phyloP scores from a whole-genome alignment of 768 basidiomycete genomes.

The Tulasnella calospora region DNA sequence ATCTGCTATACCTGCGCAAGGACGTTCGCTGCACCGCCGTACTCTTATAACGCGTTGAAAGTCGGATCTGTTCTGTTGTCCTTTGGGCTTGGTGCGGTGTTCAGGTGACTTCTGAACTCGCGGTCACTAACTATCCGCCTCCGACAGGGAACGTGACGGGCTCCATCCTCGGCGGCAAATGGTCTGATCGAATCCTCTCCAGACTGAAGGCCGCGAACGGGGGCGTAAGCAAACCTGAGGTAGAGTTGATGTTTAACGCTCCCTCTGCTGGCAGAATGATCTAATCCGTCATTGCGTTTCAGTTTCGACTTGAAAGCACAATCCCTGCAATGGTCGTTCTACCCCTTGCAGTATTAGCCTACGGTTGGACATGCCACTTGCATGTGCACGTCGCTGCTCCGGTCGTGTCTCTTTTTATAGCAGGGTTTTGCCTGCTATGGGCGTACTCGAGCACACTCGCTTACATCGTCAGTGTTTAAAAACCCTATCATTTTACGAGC shows the following conservation, averaged over 20 bases:
- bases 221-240: constrained; percentile 59
- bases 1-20: constrained; percentile 70
- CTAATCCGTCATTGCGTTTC: not conserved
- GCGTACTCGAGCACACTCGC: constrained; percentile 69
- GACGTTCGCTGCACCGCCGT: constrained; percentile 54
- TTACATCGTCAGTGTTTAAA: constrained; percentile 70
- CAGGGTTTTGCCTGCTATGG: constrained; percentile 72
- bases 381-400: constrained; percentile 61
- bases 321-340: constrained; percentile 52
- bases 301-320: constrained; percentile 72
- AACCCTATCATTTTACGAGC: too few species aligned
- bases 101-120: not conserved
- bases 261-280: not conserved
- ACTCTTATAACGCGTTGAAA: constrained; percentile 61
- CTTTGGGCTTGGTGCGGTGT: constrained; percentile 57
- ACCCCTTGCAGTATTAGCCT: constrained; percentile 58
- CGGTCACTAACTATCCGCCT: not conserved
- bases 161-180: constrained; percentile 54
- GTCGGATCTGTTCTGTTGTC: constrained; percentile 73
- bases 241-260: constrained; percentile 32
- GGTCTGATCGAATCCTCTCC: constrained; percentile 50
- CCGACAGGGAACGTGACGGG: constrained; percentile 48
- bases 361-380: constrained; percentile 69
- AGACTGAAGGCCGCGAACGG: constrained; percentile 45
- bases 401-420: constrained; percentile 64